Conservation (phyloP, 2,329 filamentous ascomycete genomes). For the Cryphonectria parasitica region DNA sequence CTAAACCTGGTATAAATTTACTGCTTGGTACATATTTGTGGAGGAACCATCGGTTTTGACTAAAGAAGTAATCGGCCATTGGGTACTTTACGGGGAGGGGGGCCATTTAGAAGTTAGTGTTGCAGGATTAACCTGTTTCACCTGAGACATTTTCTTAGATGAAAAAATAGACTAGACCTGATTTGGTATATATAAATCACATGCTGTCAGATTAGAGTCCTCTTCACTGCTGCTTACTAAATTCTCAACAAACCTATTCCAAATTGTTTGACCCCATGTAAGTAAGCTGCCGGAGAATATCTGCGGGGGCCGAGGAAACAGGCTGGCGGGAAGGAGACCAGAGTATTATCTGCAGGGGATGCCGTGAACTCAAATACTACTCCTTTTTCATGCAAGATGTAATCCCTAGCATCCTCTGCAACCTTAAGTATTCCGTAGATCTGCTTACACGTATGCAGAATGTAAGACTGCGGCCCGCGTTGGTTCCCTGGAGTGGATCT, state of each 20-base stretch:
- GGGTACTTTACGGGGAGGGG: too few species aligned
- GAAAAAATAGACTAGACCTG: neutral
- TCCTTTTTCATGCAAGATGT: neutral
- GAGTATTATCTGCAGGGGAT: neutral
- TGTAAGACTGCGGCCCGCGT: neutral
- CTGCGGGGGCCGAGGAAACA: neutral
- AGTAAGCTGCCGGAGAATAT: neutral
- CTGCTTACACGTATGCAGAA: neutral
- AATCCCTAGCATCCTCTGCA: neutral
- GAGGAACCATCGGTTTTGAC: too few species aligned
- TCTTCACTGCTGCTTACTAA: neutral
- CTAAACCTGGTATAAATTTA: neutral
- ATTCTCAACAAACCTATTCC: too few species aligned
- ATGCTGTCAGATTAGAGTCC: neutral
- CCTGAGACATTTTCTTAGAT: neutral
- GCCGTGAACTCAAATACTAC: neutral
- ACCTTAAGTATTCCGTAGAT: neutral
- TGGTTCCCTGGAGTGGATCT: neutral
- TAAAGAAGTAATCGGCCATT: neutral
- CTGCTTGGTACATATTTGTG: neutral
- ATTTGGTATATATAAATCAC: neutral
- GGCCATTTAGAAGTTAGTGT: too few species aligned
- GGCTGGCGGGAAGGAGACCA: neutral
- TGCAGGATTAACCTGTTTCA: neutral
- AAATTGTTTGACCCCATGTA: neutral